A percentile compares a stretch with the other conserved stretches of the same genome.
Conservation (phyloP, 2,329 filamentous ascomycete species). For the Fusarium sp. region DNA sequence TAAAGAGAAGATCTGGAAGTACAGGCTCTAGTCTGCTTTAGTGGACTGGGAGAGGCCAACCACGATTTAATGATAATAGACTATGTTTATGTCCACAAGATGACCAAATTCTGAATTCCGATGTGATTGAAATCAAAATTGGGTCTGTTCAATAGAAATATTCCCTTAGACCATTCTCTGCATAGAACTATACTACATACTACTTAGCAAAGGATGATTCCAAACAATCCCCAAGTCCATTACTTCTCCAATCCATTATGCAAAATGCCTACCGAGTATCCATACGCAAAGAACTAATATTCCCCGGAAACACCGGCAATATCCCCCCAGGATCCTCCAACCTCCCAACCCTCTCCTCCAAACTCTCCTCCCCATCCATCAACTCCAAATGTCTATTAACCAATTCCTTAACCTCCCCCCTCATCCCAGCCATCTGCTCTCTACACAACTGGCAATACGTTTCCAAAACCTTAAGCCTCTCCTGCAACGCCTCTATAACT, state of each 20-base stretch:
- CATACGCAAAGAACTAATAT: not conserved
- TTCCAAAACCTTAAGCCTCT: conserved; percentile 13
- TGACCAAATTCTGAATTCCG: no score
- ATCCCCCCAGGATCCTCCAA: not conserved
- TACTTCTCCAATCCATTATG: accelerated
- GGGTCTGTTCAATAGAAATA: no score
- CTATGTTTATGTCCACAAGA: not conserved
- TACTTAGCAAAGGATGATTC: not conserved
- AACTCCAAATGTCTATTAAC: conserved; percentile 22
- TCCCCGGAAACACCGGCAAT: not conserved
- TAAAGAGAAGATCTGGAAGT: not conserved
- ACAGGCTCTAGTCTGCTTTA: accelerated
- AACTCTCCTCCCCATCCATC: conserved; percentile 26
- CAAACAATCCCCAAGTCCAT: not conserved
- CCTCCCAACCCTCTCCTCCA: conserved; percentile 13
- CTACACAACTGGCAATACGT: not conserved
- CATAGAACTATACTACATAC: no score
- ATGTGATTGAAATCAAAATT: no score
- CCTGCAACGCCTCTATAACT: conserved; percentile 8
- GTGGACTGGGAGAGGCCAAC: not conserved
- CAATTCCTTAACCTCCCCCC: conserved; percentile 6
- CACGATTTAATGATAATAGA: not conserved
- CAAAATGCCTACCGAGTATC: not conserved
- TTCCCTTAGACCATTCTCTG: no score
- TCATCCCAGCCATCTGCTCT: conserved; percentile 9